Conservation (phyloP, 768 basidiomycete genomes). For the Sporobolomyces roseus region DNA sequence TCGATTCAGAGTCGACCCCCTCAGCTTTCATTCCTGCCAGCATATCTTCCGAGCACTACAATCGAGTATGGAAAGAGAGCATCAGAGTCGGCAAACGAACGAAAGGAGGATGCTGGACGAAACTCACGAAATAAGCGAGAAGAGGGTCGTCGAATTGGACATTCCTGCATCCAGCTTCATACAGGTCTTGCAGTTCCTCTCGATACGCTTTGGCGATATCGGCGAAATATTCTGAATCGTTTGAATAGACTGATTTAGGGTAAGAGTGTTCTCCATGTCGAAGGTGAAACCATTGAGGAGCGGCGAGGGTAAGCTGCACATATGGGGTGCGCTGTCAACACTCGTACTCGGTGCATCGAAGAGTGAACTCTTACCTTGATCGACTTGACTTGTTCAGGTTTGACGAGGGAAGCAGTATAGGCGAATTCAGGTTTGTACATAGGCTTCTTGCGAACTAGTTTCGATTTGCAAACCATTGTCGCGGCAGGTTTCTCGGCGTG, state of each 20-base stretch:
- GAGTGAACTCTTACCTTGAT: constrained; percentile 62
- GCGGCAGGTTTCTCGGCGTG: constrained; percentile 33
- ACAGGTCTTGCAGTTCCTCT: constrained; percentile 54
- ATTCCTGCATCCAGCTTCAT: constrained; percentile 53
- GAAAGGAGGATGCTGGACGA: too few species aligned
- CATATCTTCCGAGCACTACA: constrained; percentile 60
- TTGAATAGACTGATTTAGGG: constrained; percentile 56
- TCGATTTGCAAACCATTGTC: constrained; percentile 38
- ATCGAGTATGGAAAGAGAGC: too few species aligned
- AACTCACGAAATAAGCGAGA: constrained; percentile 56
- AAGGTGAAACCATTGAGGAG: constrained; percentile 43
- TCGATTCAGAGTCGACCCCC: constrained; percentile 60
- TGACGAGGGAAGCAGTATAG: constrained; percentile 32
- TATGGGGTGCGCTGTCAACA: background rate
- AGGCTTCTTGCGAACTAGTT: constrained; percentile 39
- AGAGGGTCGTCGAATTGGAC: constrained; percentile 56
- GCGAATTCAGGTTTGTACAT: constrained; percentile 43
- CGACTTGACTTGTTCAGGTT: constrained; percentile 53
- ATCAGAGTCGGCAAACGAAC: too few species aligned
- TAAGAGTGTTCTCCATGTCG: constrained; percentile 43
- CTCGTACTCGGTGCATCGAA: constrained; percentile 35
- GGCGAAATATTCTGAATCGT: constrained; percentile 59
- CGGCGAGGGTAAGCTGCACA: constrained; percentile 11
- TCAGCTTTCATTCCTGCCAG: constrained; percentile 59
- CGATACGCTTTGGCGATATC: constrained; percentile 56